Base-by-base conservation (phyloP, 352 stramenopile species). In the Phytopythium montanum region DNA sequence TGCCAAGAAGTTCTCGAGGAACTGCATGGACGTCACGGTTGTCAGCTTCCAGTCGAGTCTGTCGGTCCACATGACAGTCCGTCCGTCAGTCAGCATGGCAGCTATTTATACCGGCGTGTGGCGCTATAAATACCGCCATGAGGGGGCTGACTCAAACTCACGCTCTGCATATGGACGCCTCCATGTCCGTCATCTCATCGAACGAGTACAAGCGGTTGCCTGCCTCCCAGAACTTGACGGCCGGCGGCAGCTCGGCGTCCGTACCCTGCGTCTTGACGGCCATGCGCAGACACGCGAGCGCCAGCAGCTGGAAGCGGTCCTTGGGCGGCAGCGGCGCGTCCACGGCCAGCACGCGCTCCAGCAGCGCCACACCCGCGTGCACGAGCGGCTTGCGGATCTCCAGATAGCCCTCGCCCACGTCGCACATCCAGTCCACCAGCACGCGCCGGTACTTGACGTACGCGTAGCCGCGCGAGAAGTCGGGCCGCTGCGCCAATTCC, bases 201-300 rank as follows among this genome's bases (percentile, higher is more conserved):
- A 81, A 87, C 31, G 83, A 83, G 69, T 94, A 96, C 71, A 84
- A 88, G 33, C 79, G 79, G 64, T 94, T 90, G 52, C 82, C 87
- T 64, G 91, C 92, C 60, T 92, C 87, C 73, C 79, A 92, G 59
- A 96, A 94, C 64, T 94, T 82, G 26, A 81, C 76, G 54, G 93
- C 85, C 3, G 78, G 77, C 9, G 87, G 85, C 26, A 96, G 72
- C 58, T 96, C 85, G 34, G 88, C 82, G 59, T 96, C 87, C 1
- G 81, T 81, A 18, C 80, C 85, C 41, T 81, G 66, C 55, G 83
- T 89, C 75, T 96, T 96, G 70, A 88, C 69, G 29, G 87, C 83
- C 52, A 94, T 80, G 12, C 87, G 73, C 41, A 96, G 65, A 60
- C 87, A 94, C 34, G 75, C 88, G 28, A 96, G 80, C 41, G 84